These are phyloP conservation scores for Torrubiella hemipterigena DNA, from an alignment of 2,329 filamentous ascomycete genomes.

Conservation along the genomic window DNA sequence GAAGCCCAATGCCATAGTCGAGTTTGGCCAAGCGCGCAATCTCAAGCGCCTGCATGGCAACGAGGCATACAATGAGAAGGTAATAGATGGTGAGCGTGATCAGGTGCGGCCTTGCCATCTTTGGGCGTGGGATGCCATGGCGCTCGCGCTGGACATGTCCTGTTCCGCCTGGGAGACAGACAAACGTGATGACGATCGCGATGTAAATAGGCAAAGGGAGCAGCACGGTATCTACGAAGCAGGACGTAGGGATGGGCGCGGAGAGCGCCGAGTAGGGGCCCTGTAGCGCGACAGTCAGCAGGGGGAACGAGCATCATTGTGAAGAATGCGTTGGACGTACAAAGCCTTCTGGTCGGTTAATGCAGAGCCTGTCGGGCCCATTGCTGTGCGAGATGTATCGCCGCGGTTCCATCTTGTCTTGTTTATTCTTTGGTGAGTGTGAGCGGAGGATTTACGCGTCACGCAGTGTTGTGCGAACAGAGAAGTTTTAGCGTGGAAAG, in stretches of 20 bases:
- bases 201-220: slow-evolving; percentile 4
- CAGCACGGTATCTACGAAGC: slow-evolving; percentile 4
- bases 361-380: slow-evolving; percentile 2
- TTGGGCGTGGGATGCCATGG: not conserved
- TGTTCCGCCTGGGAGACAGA: not conserved
- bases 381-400: too few species aligned
- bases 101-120: slow-evolving; percentile 1
- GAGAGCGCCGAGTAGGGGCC: slow-evolving; percentile 1
- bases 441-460: too few species aligned
- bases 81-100: slow-evolving; percentile 1
- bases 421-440: too few species aligned
- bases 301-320: not conserved
- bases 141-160: not conserved
- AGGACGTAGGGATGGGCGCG: slow-evolving; percentile 2
- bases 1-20: slow-evolving; percentile 3
- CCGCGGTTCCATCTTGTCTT: too few species aligned
- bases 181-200: slow-evolving; percentile 1
- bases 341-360: slow-evolving; percentile 4
- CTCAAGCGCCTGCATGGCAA: slow-evolving; percentile 5
- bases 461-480: too few species aligned
- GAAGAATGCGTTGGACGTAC: slow-evolving; percentile 1
- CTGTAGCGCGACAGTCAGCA: not conserved
- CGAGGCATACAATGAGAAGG: slow-evolving; percentile 2
- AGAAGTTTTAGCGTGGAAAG: too few species aligned
- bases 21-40: slow-evolving; percentile 4